A percentile compares a stretch with the other conserved stretches of the same genome.
These are phyloP conservation scores for Plasmodium sp. DNA, from an alignment of 169 alveolate species.

Conservation along the genomic window DNA sequence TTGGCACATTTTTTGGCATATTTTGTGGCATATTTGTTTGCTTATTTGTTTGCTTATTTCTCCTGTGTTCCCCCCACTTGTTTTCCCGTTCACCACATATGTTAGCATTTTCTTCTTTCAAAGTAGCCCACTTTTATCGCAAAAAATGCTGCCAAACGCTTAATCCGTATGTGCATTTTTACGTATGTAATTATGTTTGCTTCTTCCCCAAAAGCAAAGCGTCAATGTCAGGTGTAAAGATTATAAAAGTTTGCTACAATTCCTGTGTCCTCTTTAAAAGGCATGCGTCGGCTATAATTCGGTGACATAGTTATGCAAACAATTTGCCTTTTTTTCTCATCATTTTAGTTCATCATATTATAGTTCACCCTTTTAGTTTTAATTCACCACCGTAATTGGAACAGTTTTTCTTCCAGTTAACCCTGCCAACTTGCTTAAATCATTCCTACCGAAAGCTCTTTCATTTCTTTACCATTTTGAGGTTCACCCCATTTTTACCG, in stretches of 20 bases:
- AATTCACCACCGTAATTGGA: not conserved
- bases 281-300: not conserved
- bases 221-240: not conserved
- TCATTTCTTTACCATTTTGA: not conserved
- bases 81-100: not conserved
- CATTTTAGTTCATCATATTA: not conserved
- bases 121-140: not conserved
- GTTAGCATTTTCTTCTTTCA: not conserved
- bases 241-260: not conserved
- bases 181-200: not conserved
- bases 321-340: not conserved
- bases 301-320: not conserved
- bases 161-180: not conserved
- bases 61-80: not conserved
- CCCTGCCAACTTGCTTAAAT: not conserved
- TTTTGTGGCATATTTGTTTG: not conserved
- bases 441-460: not conserved
- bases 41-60: not conserved
- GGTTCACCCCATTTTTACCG: not conserved
- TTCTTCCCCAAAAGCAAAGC: not conserved
- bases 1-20: not conserved
- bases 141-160: not conserved
- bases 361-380: not conserved
- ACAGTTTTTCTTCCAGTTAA: not conserved
- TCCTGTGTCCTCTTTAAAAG: not conserved